These are phyloP conservation scores for Phialocephala sp. DNA, from an alignment of 2,329 filamentous ascomycete species.

Conservation along the genomic window DNA sequence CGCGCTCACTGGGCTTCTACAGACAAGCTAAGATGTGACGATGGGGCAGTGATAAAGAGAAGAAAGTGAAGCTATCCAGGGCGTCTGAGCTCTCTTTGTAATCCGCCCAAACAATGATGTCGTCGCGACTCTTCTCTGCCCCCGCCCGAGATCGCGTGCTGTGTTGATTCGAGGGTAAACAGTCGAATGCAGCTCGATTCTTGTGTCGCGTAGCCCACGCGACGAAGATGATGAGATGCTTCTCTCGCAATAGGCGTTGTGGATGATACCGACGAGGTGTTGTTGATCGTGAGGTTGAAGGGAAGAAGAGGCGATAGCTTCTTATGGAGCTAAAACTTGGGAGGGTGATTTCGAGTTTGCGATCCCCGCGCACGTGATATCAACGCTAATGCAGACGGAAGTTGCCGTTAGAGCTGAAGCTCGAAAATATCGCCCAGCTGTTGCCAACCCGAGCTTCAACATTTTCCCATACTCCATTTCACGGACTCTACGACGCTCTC, in stretches of 20 bases:
- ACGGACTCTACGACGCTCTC: not conserved
- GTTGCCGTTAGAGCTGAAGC: too few relatives aligned
- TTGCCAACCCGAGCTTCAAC: too few relatives aligned
- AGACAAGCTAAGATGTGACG: slow-evolving; percentile 38
- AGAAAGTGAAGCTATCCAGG: slow-evolving; percentile 35
- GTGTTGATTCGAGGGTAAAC: not conserved
- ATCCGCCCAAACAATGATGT: slow-evolving; percentile 18
- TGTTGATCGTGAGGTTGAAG: slow-evolving; percentile 15
- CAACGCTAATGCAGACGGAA: too few relatives aligned
- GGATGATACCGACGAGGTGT: slow-evolving; percentile 14
- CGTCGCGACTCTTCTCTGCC: slow-evolving; percentile 27
- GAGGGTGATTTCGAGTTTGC: slow-evolving; percentile 8
- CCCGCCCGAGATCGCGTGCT: slow-evolving; percentile 25
- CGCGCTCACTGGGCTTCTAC: slow-evolving; percentile 44
- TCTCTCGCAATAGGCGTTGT: slow-evolving; percentile 14
- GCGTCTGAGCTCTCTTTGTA: slow-evolving; percentile 19
- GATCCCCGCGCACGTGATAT: too few relatives aligned
- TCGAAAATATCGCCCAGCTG: too few relatives aligned
- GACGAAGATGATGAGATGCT: slow-evolving; percentile 3
- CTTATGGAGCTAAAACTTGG: slow-evolving; percentile 1
- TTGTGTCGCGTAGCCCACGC: slow-evolving; percentile 19
- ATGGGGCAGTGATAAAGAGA: slow-evolving; percentile 28
- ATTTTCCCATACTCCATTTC: not conserved
- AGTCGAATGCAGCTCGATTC: not conserved
- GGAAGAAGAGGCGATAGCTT: slow-evolving; percentile 14